A percentile compares a stretch with the other conserved stretches of the same genome.
Evolutionary conservation across 208 protist genomes (phyloP).

Genomic region (Trypanosoma platydactyli): DNA sequence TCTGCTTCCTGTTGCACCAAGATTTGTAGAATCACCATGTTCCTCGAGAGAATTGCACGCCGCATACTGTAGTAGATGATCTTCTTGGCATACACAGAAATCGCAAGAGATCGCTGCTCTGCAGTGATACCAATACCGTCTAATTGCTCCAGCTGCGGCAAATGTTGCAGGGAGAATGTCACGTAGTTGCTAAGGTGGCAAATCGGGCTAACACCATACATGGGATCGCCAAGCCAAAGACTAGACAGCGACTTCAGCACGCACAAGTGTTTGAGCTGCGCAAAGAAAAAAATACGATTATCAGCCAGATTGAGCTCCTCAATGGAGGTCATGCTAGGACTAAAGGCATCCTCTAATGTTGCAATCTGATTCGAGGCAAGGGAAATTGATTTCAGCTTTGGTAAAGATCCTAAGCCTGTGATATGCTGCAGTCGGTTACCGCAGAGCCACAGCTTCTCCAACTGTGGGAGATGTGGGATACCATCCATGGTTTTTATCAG

Average conservation of each 20-base stretch:
- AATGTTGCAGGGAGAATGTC: slow-evolving; percentile 86
- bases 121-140: slow-evolving; percentile 75
- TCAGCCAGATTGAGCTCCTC: slow-evolving; percentile 91
- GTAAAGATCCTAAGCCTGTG: slow-evolving; percentile 46
- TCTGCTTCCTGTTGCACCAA: slow-evolving; percentile 31
- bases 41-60: slow-evolving; percentile 86
- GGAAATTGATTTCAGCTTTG: slow-evolving; percentile 75
- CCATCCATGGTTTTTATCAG: slow-evolving; percentile 77
- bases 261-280: slow-evolving; percentile 77
- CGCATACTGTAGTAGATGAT: slow-evolving; percentile 95
- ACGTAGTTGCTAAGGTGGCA: slow-evolving; percentile 94
- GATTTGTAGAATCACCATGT: slow-evolving; percentile 58
- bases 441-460: slow-evolving; percentile 82
- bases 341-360: slow-evolving; percentile 52
- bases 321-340: slow-evolving; percentile 43
- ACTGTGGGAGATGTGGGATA: slow-evolving; percentile 61
- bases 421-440: slow-evolving; percentile 64
- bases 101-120: slow-evolving; percentile 80
- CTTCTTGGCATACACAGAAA: slow-evolving; percentile 92
- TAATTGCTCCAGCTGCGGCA: slow-evolving; percentile 67
- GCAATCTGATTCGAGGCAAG: slow-evolving; percentile 78
- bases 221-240: slow-evolving; percentile 84
- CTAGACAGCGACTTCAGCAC: slow-evolving; percentile 62
- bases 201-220: slow-evolving; percentile 92
- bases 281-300: slow-evolving; percentile 85